Evolutionary conservation across 2,329 filamentous ascomycete species (phyloP), one percentile per base, ranked within the genome.

Genomic region (Dothideomycetidae sp.): DNA sequence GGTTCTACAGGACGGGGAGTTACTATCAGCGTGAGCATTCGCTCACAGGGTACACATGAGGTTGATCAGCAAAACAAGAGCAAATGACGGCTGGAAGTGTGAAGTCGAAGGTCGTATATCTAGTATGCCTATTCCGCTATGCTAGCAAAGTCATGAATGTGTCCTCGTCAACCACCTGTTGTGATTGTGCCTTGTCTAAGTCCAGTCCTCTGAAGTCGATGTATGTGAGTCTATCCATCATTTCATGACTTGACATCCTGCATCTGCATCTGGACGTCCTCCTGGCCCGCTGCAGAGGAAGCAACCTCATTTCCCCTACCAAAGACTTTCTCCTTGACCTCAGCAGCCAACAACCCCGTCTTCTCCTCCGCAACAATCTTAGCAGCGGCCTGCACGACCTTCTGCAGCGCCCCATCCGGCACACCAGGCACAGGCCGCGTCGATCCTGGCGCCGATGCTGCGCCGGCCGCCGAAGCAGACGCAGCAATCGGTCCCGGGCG

Each of bases 291-390:
- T 14, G 46, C 45, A n/a, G 49, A 45, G 30, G 29, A 4, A 15
- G 4, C 12, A 7, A 16, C 31, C 16, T 16, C 16, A 5, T 18
- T 5, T 11, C 30, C 29, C 29, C 31, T 33, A 3, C 36, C 29
- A 40, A 81, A 81, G 4, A 81, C 57, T 50, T 67, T 67, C 34
- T 68, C 68, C 62, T 80, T 81, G 44, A 80, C 66, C 48, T 73
- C 66, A 1, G 66, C 64, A 2, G 74, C 73, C 52, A 77, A 60
- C 44, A 80, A 50, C 0, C 75, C 75, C n/a, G 70, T 71, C 49
- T 60, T 62, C 58, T 78, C 74, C 54, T 77, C 72, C 5, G 66
- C 63, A 2, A 71, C 70, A 47, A 80, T 70, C 54, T 71, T 63
- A 46, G 66, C 70, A n/a, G 68, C 62, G n/a, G 75, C 72, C 39